Evolutionary conservation across 108 stramenopile species (phyloP).

Genomic region (Mediolabrus comicus): DNA sequence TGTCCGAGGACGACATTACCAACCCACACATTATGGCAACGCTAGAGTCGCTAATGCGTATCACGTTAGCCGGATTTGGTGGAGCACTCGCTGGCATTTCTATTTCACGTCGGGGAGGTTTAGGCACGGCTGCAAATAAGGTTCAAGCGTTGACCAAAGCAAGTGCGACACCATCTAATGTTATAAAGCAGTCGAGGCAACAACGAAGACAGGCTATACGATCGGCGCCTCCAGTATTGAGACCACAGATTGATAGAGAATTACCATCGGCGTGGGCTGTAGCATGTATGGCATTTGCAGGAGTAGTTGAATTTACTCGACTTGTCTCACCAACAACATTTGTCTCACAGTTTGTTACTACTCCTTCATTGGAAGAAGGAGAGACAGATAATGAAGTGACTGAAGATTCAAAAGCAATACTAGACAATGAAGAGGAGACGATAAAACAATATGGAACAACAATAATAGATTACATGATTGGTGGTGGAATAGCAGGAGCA

Average conservation of each 20-base stretch:
- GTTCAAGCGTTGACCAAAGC: not conserved
- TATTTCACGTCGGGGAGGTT: slow-evolving; percentile 46
- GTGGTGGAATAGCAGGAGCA: slow-evolving; percentile 37
- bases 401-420: not conserved
- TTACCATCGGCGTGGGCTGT: slow-evolving; percentile 43
- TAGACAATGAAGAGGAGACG: not conserved
- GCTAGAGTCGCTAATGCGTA: slow-evolving; percentile 59
- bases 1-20: not conserved
- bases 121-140: not conserved
- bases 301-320: slow-evolving; percentile 34
- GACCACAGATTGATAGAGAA: slow-evolving; percentile 27
- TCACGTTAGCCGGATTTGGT: slow-evolving; percentile 67
- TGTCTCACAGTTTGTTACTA: not conserved
- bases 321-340: slow-evolving; percentile 22
- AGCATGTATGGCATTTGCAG: slow-evolving; percentile 50
- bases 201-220: slow-evolving; percentile 15
- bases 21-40: not conserved
- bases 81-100: slow-evolving; percentile 68
- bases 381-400: not conserved
- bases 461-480: slow-evolving; percentile 41
- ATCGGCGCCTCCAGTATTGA: slow-evolving; percentile 6
- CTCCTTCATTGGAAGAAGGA: not conserved
- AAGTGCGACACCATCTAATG: not conserved
- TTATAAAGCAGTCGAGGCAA: not conserved
- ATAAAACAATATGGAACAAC: slow-evolving; percentile 2